Percentiles rank a stretch among this genome's conserved stretches.
Conservation (phyloP, 2,329 filamentous ascomycete species). For the Aspergillus fumigatiaffinis region DNA sequence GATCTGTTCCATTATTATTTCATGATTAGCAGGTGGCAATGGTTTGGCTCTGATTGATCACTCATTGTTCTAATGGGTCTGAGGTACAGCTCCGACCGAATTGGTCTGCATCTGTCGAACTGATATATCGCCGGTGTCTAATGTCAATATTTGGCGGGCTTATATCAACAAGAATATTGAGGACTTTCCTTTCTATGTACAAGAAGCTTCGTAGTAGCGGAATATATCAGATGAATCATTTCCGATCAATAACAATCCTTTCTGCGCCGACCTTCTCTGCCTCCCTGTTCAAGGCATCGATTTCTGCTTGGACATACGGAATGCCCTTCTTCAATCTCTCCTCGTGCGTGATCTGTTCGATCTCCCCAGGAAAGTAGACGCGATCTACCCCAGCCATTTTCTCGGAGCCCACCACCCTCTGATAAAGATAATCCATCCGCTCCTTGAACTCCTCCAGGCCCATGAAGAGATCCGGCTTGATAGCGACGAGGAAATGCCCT, state of each 20-base stretch:
- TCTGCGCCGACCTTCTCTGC: conserved; percentile 41
- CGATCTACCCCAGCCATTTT: conserved; percentile 52
- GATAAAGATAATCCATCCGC: conserved; percentile 56
- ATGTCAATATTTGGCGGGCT: not conserved
- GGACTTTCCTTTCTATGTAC: not conserved
- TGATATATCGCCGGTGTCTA: not conserved
- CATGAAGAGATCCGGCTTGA: conserved; percentile 74
- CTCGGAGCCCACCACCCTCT: conserved; percentile 50
- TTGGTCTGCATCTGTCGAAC: not conserved
- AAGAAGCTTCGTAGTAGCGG: not conserved
- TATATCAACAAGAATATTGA: not conserved
- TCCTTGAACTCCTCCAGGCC: conserved; percentile 63
- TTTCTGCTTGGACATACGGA: conserved; percentile 47
- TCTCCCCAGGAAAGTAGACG: conserved; percentile 57
- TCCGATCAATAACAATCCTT: not conserved
- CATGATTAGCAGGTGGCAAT: not conserved
- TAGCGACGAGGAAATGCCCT: conserved; percentile 67
- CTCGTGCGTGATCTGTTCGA: conserved; percentile 49
- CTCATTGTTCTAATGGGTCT: not conserved
- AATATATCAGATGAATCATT: not conserved
- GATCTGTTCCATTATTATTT: not conserved
- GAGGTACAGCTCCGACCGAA: not conserved
- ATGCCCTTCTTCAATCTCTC: conserved; percentile 42
- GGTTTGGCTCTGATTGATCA: not conserved
- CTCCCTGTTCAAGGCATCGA: conserved; percentile 49